A percentile compares a stretch with the other conserved stretches of the same genome.
These are phyloP conservation scores for Cyphellophora attinorum DNA, from an alignment of 2,329 filamentous ascomycete genomes.

Conservation along the genomic window DNA sequence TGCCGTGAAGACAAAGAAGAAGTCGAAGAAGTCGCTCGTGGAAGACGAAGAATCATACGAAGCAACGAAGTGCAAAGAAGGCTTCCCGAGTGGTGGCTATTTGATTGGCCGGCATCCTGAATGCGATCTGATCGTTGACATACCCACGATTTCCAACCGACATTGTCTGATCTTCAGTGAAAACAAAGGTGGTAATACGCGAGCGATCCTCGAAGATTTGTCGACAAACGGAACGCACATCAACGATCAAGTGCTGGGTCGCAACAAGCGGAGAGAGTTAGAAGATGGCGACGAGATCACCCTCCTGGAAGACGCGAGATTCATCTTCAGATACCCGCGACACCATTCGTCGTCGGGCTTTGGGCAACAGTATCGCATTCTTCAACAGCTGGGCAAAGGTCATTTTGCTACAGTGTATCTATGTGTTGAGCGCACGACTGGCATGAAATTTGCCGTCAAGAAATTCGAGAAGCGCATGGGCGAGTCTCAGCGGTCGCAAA, in stretches of 20 bases:
- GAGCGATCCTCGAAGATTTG: constrained; percentile 79
- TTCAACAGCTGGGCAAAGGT: constrained; percentile 82
- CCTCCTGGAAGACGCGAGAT: constrained; percentile 73
- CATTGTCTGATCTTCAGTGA: constrained; percentile 46
- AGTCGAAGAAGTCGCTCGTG: constrained; percentile 40
- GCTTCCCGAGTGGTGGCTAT: constrained; percentile 70
- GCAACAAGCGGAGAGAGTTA: constrained; percentile 83
- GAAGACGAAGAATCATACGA: constrained; percentile 52
- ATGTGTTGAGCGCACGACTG: constrained; percentile 76
- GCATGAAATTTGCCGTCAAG: constrained; percentile 82
- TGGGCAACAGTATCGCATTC: constrained; percentile 72
- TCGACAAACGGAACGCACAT: constrained; percentile 96
- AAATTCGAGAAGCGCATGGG: constrained; percentile 79
- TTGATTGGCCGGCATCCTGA: constrained; percentile 87
- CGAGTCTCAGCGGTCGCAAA: constrained; percentile 73
- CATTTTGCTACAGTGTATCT: constrained; percentile 92
- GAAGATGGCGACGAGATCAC: constrained; percentile 86
- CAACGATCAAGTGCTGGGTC: constrained; percentile 81
- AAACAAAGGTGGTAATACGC: constrained; percentile 45
- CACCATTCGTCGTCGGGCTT: constrained; percentile 66
- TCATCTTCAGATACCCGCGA: constrained; percentile 83
- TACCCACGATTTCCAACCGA: constrained; percentile 77
- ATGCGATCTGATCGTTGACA: constrained; percentile 70
- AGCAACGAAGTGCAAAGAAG: constrained; percentile 44
- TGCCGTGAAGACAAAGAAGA: constrained; percentile 28